Base-by-base conservation (phyloP, 2,329 filamentous ascomycete genomes). In the Fusarium udum region DNA sequence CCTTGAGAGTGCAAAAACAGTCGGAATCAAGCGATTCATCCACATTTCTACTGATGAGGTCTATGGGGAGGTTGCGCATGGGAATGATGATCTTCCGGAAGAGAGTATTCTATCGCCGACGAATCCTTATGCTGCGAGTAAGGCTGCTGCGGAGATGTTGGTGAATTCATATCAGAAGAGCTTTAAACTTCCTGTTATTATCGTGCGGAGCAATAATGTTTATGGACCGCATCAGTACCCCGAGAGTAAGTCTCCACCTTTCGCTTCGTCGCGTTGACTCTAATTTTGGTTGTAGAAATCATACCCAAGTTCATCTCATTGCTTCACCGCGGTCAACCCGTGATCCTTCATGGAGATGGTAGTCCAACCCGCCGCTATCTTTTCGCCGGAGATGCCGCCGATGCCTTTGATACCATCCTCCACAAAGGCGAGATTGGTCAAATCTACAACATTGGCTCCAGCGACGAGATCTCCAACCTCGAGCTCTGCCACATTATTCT, bases 21-120 rank as follows among this genome's bases (percentile, higher is more conserved):
- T 92, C 51, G 88, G 88, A 26, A 87, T 95, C 78, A 89, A 87
- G 75, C 87, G 91, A 48, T 95, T 95, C 81, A 91, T 95, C 77
- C 93, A 95, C 80, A 90, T 95, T 71, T 94, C 92, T 11, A 95
- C 93, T 1, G 93, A 96, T 79, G 93, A 95, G 83, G 93, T 95
- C 3, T 95, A 95, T 76, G 93, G 93, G 42, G 93, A 95, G 80
- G 92, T 94, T 65, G 89, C 89, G 61, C 89, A 92, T 57, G 92
- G 90, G 42, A 90, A 91, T 8, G 91, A 92, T 69, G 92, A 94
- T 78, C 82, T 94, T 71, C 84, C 91, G 46, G 93, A 95, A 82
- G 89, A 90, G n/a, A 93, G 92, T 82, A 90, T 93, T 73, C 85
- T 95, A 34, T 91, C 91, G 2, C 93, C 93, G 0, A 95, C 93